Evolutionary conservation across 768 basidiomycete species (phyloP).

Genomic region (Russula foetens): DNA sequence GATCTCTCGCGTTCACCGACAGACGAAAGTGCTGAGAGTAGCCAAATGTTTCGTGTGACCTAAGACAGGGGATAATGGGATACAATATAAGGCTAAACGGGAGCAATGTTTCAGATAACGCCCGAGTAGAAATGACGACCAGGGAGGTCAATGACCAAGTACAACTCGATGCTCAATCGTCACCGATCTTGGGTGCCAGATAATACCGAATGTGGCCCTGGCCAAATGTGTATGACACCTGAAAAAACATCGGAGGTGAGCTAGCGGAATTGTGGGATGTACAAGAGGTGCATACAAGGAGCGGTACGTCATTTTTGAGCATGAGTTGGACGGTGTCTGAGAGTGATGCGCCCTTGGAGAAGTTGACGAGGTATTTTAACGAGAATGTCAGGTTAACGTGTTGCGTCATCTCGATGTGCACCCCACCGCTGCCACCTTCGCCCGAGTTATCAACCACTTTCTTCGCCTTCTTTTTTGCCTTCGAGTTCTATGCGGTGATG

Average conservation of each 20-base stretch:
- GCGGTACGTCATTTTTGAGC: conserved; percentile 89
- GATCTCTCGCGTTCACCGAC: neutral
- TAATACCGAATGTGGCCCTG: conserved; percentile 90
- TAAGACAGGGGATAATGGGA: neutral
- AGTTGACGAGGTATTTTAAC: conserved; percentile 94
- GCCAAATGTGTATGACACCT: conserved; percentile 87
- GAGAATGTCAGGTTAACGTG: conserved; percentile 92
- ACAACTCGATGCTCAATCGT: conserved; percentile 43
- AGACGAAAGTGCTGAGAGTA: neutral
- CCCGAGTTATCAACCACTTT: conserved; percentile 36
- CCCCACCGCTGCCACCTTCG: conserved; percentile 44
- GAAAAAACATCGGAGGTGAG: neutral
- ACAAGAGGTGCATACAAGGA: conserved; percentile 50
- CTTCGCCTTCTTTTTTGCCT: conserved; percentile 42
- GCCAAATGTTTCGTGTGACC: neutral
- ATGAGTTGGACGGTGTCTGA: conserved; percentile 67
- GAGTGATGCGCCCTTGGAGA: conserved; percentile 80
- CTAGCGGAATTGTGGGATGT: neutral
- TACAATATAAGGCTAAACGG: conserved; percentile 1
- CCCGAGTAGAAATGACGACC: neutral
- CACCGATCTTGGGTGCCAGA: conserved; percentile 92
- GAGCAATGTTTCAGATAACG: neutral
- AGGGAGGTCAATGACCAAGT: neutral
- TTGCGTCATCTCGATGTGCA: conserved; percentile 81
- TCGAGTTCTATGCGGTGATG: conserved; percentile 24